Conservation (phyloP, 129 eudicot genomes). For the Apium graveolens region DNA sequence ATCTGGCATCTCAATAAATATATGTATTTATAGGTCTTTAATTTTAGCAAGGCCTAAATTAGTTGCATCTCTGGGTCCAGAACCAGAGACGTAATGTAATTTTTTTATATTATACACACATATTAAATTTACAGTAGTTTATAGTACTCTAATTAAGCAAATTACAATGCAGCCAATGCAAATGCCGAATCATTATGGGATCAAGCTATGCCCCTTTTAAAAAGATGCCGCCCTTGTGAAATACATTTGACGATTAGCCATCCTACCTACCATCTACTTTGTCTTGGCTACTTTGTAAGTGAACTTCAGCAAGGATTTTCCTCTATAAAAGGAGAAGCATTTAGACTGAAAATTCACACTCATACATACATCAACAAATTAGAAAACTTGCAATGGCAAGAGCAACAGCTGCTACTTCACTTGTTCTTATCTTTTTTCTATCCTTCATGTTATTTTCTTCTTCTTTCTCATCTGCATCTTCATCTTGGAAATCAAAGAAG, state of each 20-base stretch:
- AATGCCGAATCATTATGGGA: neutral
- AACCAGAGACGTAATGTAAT: too few species aligned
- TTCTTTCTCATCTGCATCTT: neutral
- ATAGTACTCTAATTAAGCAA: too few species aligned
- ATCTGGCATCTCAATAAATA: too few species aligned
- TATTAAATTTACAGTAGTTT: too few species aligned
- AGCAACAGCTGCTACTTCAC: neutral
- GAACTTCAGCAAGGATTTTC: neutral
- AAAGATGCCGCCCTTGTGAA: neutral
- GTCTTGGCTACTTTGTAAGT: neutral
- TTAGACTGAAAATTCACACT: neutral
- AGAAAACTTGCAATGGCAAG: neutral
- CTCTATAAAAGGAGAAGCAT: neutral
- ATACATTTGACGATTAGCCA: neutral
- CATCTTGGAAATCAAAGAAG: neutral
- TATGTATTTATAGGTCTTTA: too few species aligned
- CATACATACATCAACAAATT: neutral
- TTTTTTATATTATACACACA: too few species aligned
- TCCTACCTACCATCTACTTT: neutral
- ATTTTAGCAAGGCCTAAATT: too few species aligned
- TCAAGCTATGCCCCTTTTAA: neutral
- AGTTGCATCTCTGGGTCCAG: too few species aligned
- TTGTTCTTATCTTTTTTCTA: neutral
- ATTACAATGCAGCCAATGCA: too few species aligned
- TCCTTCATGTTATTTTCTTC: constrained; percentile 21